Evolutionary conservation across 2,329 filamentous ascomycete genomes (phyloP), one percentile per base, ranked within the genome.

Genomic region (Myriosclerotinia scirpicola): DNA sequence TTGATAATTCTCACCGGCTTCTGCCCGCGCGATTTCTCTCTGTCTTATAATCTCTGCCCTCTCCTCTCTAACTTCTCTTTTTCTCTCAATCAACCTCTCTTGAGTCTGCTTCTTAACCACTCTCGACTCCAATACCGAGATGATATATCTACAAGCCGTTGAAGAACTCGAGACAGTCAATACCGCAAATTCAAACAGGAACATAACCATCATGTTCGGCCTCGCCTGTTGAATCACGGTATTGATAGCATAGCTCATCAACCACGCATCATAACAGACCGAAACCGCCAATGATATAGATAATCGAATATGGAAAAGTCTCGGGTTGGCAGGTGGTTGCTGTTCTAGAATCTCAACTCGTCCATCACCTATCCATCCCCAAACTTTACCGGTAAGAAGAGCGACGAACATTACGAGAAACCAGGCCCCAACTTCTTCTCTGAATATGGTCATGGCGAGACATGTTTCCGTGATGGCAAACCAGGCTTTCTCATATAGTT

Each of bases 171-270:
- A 89, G 12, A 96, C 89, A 2, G 87, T 84, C 68, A 98, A 81
- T 54, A 99, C 88, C 48, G 94, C 93, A 76, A 98, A 98, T 78
- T 99, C 95, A 73, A 99, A 99, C 7, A 96, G 87, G 75, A 99
- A 99, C 93, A 99, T 98, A 70, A 99, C 93, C 93, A 98, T 99
- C 91, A 99, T 98, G 67, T 96, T 95, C 0, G 94, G 93, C n/a
- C 90, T 85, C 2, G 94, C 92, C 76, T 96, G 89, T 67, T 91
- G 88, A 60, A 97, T 87, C 42, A 98, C 93, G 0, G 90, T 92
- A 38, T 88, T 86, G 69, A 96, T 83, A 67, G 90, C 89, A 77
- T 97, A 97, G 59, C 84, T 84, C 71, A 97, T 87, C 79, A 99
- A 87, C 76, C 85, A 89, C 34, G 88, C 77, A 75, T 97, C 90